These are phyloP conservation scores for Decorospora gaudefroyi DNA, from an alignment of 2,329 filamentous ascomycete species.

Conservation along the genomic window DNA sequence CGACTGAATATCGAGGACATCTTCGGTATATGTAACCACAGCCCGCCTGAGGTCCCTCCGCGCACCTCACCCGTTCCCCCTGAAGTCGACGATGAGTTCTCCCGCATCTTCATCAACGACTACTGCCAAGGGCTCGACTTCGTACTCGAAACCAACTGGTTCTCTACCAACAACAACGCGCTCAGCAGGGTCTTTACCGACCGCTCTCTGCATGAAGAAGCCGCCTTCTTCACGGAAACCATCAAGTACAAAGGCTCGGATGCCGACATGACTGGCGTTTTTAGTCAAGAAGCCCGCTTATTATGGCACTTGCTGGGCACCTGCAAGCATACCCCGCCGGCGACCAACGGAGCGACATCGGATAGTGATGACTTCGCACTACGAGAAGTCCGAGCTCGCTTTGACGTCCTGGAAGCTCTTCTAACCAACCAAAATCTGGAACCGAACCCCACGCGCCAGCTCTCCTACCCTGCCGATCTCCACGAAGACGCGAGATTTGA, in stretches of 20 bases:
- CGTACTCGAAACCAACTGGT: conserved; percentile 77
- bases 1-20: conserved; percentile 40
- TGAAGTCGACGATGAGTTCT: conserved; percentile 42
- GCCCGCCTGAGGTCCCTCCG: conserved; percentile 43
- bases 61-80: conserved; percentile 33
- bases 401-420: conserved; percentile 76
- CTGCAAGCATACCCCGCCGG: conserved; percentile 50
- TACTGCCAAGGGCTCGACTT: conserved; percentile 42
- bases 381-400: conserved; percentile 67
- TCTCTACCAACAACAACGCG: conserved; percentile 60
- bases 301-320: conserved; percentile 64
- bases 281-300: conserved; percentile 63
- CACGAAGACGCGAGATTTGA: conserved; percentile 54
- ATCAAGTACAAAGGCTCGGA: conserved; percentile 34
- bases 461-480: conserved; percentile 54
- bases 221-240: conserved; percentile 42
- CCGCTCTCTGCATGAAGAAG: conserved; percentile 43
- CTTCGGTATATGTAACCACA: conserved; percentile 44
- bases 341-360: conserved; percentile 43
- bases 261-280: conserved; percentile 44
- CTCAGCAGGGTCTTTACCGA: conserved; percentile 58
- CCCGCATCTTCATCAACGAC: conserved; percentile 42
- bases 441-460: conserved; percentile 60
- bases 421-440: conserved; percentile 71
- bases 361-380: conserved; percentile 62